phyloP scores from a whole-genome alignment of 2,329 filamentous ascomycete genomes.

The Diaporthe citrichinensis region DNA sequence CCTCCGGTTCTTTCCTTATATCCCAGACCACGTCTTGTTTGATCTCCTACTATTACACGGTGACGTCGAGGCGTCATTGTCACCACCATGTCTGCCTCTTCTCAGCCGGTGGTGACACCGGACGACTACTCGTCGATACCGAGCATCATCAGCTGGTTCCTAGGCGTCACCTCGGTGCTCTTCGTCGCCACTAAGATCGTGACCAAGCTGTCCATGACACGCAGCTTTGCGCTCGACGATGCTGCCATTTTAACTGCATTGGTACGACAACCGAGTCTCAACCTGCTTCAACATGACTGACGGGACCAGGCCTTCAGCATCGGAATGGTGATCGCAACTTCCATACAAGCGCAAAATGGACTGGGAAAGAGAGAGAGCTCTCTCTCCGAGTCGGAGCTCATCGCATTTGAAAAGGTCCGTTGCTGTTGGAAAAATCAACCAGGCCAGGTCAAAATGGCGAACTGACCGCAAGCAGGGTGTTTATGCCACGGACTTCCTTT shows the following conservation, averaged over 20 bases:
- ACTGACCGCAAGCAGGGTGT: not conserved
- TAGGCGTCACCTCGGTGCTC: not conserved
- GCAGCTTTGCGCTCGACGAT: not conserved
- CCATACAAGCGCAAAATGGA: not conserved
- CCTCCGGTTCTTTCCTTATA: not conserved
- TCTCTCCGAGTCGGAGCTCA: not conserved
- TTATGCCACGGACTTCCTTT: not conserved
- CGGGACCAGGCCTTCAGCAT: not conserved
- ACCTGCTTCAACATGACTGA: not conserved
- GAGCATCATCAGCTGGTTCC: conserved; percentile 21
- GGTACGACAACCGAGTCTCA: not conserved
- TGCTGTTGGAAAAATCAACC: not conserved
- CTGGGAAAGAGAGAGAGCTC: conserved; percentile 2
- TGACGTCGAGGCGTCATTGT: not conserved
- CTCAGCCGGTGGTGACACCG: conserved; percentile 1
- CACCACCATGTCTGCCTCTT: not conserved
- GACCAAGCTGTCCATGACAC: conserved; percentile 12
- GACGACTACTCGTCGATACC: conserved; percentile 11
- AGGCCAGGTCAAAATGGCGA: not conserved
- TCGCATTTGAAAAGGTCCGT: not conserved
- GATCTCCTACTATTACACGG: not conserved
- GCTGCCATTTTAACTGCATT: not conserved
- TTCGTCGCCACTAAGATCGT: not conserved
- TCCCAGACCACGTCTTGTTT: not conserved
- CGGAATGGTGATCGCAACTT: not conserved